Evolutionary conservation across 2,329 filamentous ascomycete genomes (phyloP).

Genomic region (Apiospora arundinis): DNA sequence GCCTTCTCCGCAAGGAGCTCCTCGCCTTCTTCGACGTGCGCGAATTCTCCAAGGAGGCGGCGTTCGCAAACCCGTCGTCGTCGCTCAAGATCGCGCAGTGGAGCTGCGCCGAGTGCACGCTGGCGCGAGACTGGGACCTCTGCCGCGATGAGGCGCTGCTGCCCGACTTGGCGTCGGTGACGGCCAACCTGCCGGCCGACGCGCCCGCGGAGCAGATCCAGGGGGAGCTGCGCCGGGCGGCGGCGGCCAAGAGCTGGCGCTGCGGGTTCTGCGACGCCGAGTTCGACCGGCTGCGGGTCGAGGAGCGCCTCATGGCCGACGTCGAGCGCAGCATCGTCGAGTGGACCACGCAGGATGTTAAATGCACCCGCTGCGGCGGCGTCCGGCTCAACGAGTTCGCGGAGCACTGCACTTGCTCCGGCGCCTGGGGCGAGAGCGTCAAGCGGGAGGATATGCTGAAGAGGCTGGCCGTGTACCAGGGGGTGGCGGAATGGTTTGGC

Average conservation of each 20-base stretch:
- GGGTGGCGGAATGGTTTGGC: constrained; percentile 79
- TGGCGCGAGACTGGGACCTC: constrained; percentile 86
- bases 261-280: constrained; percentile 79
- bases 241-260: constrained; percentile 64
- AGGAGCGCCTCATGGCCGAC: constrained; percentile 80
- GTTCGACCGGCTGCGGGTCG: constrained; percentile 80
- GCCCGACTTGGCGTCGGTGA: constrained; percentile 49
- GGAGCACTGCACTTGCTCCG: constrained; percentile 94
- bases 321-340: constrained; percentile 77
- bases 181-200: constrained; percentile 26
- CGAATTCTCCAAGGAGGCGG: constrained; percentile 89
- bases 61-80: constrained; percentile 84
- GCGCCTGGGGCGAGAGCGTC: constrained; percentile 79
- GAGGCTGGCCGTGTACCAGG: constrained; percentile 72
- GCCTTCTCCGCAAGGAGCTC: constrained; percentile 86
- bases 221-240: constrained; percentile 33
- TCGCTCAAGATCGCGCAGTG: constrained; percentile 76
- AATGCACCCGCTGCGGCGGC: constrained; percentile 75
- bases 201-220: constrained; percentile 23
- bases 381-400: constrained; percentile 90
- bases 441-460: constrained; percentile 69
- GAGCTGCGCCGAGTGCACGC: constrained; percentile 89
- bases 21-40: constrained; percentile 90
- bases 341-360: constrained; percentile 90
- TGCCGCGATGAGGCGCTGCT: constrained; percentile 88